phyloP scores from a whole-genome alignment of 2,329 filamentous ascomycete genomes.

The Plenodomus tracheiphilus region DNA sequence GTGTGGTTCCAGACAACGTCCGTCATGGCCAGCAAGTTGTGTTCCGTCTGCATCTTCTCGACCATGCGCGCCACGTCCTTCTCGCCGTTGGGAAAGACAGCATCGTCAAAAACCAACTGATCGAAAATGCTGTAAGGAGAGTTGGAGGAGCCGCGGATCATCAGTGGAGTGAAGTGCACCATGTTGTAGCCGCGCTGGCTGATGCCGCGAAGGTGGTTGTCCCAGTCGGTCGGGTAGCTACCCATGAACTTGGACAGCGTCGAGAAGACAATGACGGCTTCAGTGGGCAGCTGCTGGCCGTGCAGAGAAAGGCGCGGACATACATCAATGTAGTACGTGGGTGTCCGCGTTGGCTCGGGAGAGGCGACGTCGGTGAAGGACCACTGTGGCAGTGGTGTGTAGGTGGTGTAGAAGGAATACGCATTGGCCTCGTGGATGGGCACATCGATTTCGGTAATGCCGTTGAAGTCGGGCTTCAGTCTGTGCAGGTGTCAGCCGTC shows the following conservation, averaged over 20 bases:
- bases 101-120: conserved; percentile 82
- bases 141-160: conserved; percentile 85
- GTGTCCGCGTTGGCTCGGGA: conserved; percentile 67
- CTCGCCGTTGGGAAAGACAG: conserved; percentile 82
- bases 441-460: conserved; percentile 85
- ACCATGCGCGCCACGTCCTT: conserved; percentile 78
- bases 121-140: conserved; percentile 97
- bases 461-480: conserved; percentile 89
- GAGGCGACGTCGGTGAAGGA: conserved; percentile 60
- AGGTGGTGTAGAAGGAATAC: conserved; percentile 93
- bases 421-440: conserved; percentile 81
- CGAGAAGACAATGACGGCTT: conserved; percentile 89
- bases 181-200: conserved; percentile 95
- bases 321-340: conserved; percentile 90
- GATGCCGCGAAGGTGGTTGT: conserved; percentile 85
- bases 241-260: conserved; percentile 98
- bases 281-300: conserved; percentile 73
- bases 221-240: conserved; percentile 85
- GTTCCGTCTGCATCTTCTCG: conserved; percentile 77
- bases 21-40: conserved; percentile 84
- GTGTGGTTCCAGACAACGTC: conserved; percentile 99
- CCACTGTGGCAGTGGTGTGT: conserved; percentile 81
- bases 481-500: conserved; percentile 52
- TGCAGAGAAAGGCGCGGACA: conserved; percentile 78
- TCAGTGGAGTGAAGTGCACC: conserved; percentile 96